These are phyloP conservation scores for Mycena rebaudengoi DNA, from an alignment of 768 basidiomycete genomes.

Conservation along the genomic window DNA sequence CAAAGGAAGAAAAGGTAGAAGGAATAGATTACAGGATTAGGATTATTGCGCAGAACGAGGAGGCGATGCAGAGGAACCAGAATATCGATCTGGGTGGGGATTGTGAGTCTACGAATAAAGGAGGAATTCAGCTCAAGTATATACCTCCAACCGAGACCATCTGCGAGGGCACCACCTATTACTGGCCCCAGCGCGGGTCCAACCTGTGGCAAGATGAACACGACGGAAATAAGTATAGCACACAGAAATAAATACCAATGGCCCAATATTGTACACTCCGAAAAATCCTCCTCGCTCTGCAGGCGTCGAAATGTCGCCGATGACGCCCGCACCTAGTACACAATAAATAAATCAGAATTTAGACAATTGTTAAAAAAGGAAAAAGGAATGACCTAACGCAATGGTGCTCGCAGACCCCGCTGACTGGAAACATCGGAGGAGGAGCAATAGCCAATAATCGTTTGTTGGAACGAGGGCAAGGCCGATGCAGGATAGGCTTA, in stretches of 20 bases:
- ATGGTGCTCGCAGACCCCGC: constrained; percentile 83
- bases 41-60: constrained; percentile 53
- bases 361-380: background rate
- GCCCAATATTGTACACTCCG: constrained; percentile 71
- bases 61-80: constrained; percentile 66
- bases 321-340: constrained; percentile 76
- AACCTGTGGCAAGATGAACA: constrained; percentile 46
- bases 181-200: constrained; percentile 72
- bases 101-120: constrained; percentile 6
- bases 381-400: constrained; percentile 61
- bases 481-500: constrained; percentile 72
- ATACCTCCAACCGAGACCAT: constrained; percentile 71
- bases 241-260: constrained; percentile 49
- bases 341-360: too few relatives aligned
- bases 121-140: constrained; percentile 11
- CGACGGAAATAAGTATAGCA: constrained; percentile 10
- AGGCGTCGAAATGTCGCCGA: constrained; percentile 79
- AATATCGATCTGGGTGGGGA: constrained; percentile 58
- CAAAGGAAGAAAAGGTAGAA: constrained; percentile 39
- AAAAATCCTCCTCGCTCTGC: constrained; percentile 80
- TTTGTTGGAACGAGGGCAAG: constrained; percentile 57
- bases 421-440: constrained; percentile 84
- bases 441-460: constrained; percentile 81
- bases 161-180: constrained; percentile 65
- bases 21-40: constrained; percentile 52